Percentiles rank a stretch among this genome's conserved stretches.
phyloP scores from a whole-genome alignment of 345 rosid genomes.

The Lepidium sativum region DNA sequence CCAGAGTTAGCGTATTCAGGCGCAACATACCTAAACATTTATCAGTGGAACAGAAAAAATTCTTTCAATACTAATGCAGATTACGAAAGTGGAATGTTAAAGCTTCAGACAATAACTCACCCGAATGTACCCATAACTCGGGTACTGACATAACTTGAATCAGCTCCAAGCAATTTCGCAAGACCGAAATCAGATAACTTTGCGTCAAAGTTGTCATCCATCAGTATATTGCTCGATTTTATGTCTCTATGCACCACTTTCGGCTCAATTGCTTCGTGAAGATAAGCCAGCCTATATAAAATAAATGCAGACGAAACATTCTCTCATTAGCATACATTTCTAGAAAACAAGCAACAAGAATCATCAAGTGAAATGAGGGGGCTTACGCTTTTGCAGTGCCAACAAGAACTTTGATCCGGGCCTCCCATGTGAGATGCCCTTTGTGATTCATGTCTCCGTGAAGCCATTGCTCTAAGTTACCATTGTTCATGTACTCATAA shows the following conservation, averaged over 20 bases:
- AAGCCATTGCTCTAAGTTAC: constrained; percentile 95
- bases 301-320: not conserved
- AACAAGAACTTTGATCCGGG: constrained; percentile 69
- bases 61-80: not conserved
- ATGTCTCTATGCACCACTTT: constrained; percentile 98
- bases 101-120: constrained; percentile 36
- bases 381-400: constrained; percentile 96
- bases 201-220: constrained; percentile 73
- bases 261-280: constrained; percentile 98
- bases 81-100: not conserved
- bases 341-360: constrained; percentile 1
- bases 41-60: not conserved
- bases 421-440: constrained; percentile 92
- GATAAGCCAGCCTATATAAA: constrained; percentile 62
- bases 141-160: constrained; percentile 76
- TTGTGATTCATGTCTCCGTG: constrained; percentile 70
- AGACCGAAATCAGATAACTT: constrained; percentile 94
- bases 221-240: constrained; percentile 91
- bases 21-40: constrained; percentile 66
- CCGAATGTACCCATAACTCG: constrained; percentile 99
- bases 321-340: not conserved
- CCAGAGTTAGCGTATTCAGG: constrained; percentile 98
- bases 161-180: constrained; percentile 90
- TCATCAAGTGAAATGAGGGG: not conserved
- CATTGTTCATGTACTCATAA: constrained; percentile 86